Evolutionary conservation across 1,284 basidiomycete genomes (phyloP), one percentile per base, ranked within the genome.

Genomic region (Sparassis latifolia): DNA sequence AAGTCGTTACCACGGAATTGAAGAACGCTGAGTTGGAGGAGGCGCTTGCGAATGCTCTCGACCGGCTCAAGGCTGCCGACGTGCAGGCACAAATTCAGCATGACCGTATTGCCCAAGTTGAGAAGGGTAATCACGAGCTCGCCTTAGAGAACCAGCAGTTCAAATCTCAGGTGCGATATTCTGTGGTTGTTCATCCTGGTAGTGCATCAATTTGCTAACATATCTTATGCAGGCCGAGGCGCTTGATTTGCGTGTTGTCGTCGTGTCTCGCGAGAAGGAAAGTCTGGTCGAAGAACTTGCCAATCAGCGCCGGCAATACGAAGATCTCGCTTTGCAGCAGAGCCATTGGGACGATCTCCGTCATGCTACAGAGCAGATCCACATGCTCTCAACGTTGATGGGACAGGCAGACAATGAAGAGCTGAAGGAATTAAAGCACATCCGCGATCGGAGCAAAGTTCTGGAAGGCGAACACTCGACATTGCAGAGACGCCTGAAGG

Each of bases 321-420:
- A 86, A 44, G 69, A 74, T 30, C 68, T 87, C 28, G 52, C 72
- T 4, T 67, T 76, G 28, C 84, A 89, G 54, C 80, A 86, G 59
- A 72, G 63, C 35, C 79, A 85, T 50, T 89, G 85, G 86, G 84
- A 87, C 30, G 78, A 82, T 42, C 71, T 90, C 27, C 82, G 75
- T 37, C 78, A 76, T 42, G 75, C 82, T 0, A 73, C 80, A 2
- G 83, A 86, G 56, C 84, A 89, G 62, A 78, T 91, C 27, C 82
- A 87, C 51, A 64, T 72, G 45, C 74, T 91, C 42, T 72, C 82
- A 12, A 73, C 67, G 43, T 68, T 84, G 41, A 72, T 89, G 50
- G 74, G 76, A 1, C 79, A 82, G 55, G 73, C 72, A n/a, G 84
- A 86, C 56, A 80, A 77, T 52, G 82, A 84, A 41, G 89, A 91